Base-by-base conservation (phyloP, 2,329 filamentous ascomycete genomes). In the Fusarium lyarnte region DNA sequence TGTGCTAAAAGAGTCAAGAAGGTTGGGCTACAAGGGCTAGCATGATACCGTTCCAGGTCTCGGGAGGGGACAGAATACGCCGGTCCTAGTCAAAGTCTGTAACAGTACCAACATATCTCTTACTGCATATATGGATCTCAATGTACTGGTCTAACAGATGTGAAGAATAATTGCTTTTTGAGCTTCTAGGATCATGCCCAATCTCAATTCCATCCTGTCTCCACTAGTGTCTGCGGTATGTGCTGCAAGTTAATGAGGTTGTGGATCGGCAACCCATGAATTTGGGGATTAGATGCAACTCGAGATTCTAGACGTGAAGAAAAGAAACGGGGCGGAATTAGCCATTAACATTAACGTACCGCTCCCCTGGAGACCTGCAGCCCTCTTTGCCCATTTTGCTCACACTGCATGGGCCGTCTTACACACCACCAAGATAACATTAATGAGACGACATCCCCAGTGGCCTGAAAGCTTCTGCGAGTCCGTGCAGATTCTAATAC, bases 141-240 rank as follows among this genome's bases (percentile, higher is more conserved):
- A 38, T 8, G 35, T 42, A 29, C 54, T 60, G n/a, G 25, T 60
- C 38, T 25, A 27, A 38, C 17, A 43, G 45, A 14, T 16, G 36
- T 61, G 60, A 47, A 59, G 46, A 59, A 71, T 59, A 69, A 72
- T 73, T 74, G 61, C 72, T 74, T 74, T 53, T 67, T 73, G 33
- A 46, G 42, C 47, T 74, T 70, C 65, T 60, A 31, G 69, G 68
- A 57, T 64, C 43, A 60, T 53, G 45, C 53, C 63, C 45, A 69
- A 61, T 66, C 58, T 63, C 63, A 70, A 67, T 73, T 45, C 59
- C 61, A 61, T 63, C 29, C 43, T 39, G 45, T 33, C 58, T 57
- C 66, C 64, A 64, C 58, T 69, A 49, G 31, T 39, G 45, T 27
- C 33, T 46, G 31, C 39, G 65, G 65, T 64, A 68, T 63, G 58